Evolutionary conservation across 2,329 filamentous ascomycete species (phyloP), one percentile per base, ranked within the genome.

Genomic region (Davidsoniella virescens): DNA sequence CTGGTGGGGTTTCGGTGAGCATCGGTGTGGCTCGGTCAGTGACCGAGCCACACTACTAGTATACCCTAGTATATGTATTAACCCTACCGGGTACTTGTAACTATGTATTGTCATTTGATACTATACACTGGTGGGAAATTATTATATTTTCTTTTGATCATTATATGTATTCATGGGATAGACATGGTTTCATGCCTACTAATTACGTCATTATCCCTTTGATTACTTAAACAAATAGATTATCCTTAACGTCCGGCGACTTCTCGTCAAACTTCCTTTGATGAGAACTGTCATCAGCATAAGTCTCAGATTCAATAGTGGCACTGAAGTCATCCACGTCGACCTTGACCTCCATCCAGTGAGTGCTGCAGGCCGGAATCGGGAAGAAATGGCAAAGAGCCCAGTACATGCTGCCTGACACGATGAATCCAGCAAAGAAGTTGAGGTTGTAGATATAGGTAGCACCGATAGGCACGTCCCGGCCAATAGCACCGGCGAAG

Each of bases 391-490:
- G 74, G 62, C 81, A 87, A 1, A 94, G 69, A 0, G 62, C 50
- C 67, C 76, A 93, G 65, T 95, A 95, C 6, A 80, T 65, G 0
- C 55, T 60, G 0, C 69, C 68, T 0, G 85, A 75, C 9, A 93
- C 74, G 44, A 86, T 69, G 61, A 94, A 88, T 0, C 88, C 88
- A 41, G 75, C 75, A 62, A 95, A 93, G 69, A 88, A 95, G 64
- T 94, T 94, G 58, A 95, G 60, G 56, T 87, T 84, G 69, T 94
- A 95, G 53, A 95, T 78, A 60, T 93, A 93, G 1, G 74, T 78
- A 2, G 90, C 88, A 1, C 82, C 87, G 5, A 76, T 68, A 0
- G 90, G 88, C 0, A 94, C 86, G 1, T 67, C 55, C 16, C 59
- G 62, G 1, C 86, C 86, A 23, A 94, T 75, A 0, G 84, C 87